Percentiles rank a stretch among this genome's conserved stretches.
Conservation (phyloP, 2,329 filamentous ascomycete genomes). For the Corinectria fuckeliana region DNA sequence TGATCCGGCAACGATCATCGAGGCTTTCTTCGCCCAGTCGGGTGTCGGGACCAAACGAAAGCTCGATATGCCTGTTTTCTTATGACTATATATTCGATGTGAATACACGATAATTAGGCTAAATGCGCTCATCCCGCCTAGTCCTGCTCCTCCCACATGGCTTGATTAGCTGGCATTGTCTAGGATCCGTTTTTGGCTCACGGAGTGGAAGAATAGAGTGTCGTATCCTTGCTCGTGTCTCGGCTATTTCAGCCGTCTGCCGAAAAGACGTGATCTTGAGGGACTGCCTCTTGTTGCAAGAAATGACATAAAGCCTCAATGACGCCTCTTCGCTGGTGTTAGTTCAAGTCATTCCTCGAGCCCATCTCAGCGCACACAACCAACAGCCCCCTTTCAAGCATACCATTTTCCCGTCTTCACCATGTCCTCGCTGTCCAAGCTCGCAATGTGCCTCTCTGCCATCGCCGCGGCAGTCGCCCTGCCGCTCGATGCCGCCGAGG, state of each 20-base stretch:
- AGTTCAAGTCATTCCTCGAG: background rate
- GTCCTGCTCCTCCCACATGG: background rate
- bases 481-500: slow-evolving; percentile 22
- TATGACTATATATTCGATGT: background rate
- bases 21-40: background rate
- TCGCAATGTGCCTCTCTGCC: slow-evolving; percentile 28
- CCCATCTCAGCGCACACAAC: background rate
- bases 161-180: background rate
- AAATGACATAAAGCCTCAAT: background rate
- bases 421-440: slow-evolving; percentile 34
- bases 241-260: background rate
- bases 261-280: background rate
- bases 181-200: background rate
- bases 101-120: background rate
- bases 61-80: background rate
- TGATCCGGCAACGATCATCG: background rate
- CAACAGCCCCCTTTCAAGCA: too few relatives aligned
- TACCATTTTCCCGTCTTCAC: background rate
- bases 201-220: background rate
- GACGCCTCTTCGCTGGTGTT: background rate
- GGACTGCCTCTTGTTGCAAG: background rate
- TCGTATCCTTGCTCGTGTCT: background rate
- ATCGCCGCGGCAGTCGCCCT: slow-evolving; percentile 28
- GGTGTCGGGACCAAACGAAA: background rate
- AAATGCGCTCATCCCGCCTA: background rate